Conservation (phyloP, 1,284 basidiomycete genomes). For the Chondrostereum purpureum region DNA sequence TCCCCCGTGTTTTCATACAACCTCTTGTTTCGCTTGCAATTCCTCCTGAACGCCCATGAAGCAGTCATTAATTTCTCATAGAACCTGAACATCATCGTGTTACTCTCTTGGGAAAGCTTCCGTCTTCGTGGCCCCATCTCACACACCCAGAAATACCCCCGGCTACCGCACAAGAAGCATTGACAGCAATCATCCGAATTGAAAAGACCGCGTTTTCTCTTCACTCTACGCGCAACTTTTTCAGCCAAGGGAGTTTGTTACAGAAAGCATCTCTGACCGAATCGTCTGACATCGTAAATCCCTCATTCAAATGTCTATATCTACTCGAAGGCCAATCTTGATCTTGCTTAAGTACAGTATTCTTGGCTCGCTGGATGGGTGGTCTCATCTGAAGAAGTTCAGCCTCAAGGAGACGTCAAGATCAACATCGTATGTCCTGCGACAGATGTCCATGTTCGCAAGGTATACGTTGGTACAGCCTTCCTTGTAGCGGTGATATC, state of each 20-base stretch:
- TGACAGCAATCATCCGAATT: constrained; percentile 32
- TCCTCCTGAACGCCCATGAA: constrained; percentile 28
- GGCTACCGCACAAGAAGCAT: constrained; percentile 23
- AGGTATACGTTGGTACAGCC: constrained; percentile 39
- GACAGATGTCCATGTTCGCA: constrained; percentile 76
- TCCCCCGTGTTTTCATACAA: too few species aligned
- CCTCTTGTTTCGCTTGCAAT: constrained; percentile 11
- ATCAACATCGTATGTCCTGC: constrained; percentile 79
- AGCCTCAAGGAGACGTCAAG: constrained; percentile 36
- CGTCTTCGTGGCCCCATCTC: constrained; percentile 14
- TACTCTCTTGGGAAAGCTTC: constrained; percentile 32
- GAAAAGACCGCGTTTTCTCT: constrained; percentile 34
- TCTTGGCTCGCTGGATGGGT: constrained; percentile 41
- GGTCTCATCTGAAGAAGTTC: constrained; percentile 21
- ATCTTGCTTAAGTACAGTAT: constrained; percentile 27
- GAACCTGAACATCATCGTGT: constrained; percentile 23
- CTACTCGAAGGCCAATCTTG: too few species aligned
- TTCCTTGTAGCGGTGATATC: neutral
- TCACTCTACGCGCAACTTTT: constrained; percentile 19
- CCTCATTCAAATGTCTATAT: constrained; percentile 8
- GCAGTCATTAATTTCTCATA: constrained; percentile 11
- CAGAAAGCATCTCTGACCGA: constrained; percentile 25
- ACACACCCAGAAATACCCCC: constrained; percentile 31
- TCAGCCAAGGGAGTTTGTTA: constrained; percentile 25
- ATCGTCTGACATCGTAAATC: constrained; percentile 40